Conservation (phyloP, 2,329 filamentous ascomycete species). For the Scleromitrula shiraiana region DNA sequence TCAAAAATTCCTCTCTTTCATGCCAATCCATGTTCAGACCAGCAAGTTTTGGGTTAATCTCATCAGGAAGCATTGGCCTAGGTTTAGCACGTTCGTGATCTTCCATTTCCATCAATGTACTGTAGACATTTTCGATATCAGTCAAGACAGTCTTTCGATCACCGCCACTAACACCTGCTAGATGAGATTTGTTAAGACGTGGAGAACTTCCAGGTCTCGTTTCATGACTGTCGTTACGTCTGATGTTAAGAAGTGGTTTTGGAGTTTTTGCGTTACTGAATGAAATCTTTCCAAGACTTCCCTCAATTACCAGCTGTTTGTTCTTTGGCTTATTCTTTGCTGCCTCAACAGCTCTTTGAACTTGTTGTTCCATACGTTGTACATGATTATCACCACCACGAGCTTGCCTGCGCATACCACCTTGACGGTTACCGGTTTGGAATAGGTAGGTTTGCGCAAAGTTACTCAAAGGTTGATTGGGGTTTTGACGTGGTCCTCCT, state of each 20-base stretch:
- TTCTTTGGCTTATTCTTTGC: constrained; percentile 98
- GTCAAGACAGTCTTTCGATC: constrained; percentile 77
- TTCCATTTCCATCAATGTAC: constrained; percentile 84
- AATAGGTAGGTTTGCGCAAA: constrained; percentile 98
- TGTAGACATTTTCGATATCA: constrained; percentile 85
- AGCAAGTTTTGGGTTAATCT: constrained; percentile 58
- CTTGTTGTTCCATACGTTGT: constrained; percentile 98
- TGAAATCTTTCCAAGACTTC: constrained; percentile 93
- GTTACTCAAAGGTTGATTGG: constrained; percentile 86
- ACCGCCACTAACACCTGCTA: constrained; percentile 44
- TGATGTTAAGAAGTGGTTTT: constrained; percentile 90
- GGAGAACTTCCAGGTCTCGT: constrained; percentile 43
- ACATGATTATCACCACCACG: constrained; percentile 92
- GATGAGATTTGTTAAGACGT: constrained; percentile 36
- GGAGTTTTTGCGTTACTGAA: constrained; percentile 99
- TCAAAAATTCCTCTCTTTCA: constrained; percentile 61
- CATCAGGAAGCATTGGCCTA: constrained; percentile 51
- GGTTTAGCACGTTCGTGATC: constrained; percentile 82
- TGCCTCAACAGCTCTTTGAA: constrained; percentile 92
- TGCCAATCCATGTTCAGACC: constrained; percentile 75
- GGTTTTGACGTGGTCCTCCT: constrained; percentile 80
- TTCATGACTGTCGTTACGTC: constrained; percentile 65
- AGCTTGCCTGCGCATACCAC: constrained; percentile 64
- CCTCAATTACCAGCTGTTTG: constrained; percentile 92
- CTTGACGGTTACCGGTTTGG: constrained; percentile 81